Evolutionary conservation across 768 basidiomycete species (phyloP).

Genomic region (Collybia mongolica): DNA sequence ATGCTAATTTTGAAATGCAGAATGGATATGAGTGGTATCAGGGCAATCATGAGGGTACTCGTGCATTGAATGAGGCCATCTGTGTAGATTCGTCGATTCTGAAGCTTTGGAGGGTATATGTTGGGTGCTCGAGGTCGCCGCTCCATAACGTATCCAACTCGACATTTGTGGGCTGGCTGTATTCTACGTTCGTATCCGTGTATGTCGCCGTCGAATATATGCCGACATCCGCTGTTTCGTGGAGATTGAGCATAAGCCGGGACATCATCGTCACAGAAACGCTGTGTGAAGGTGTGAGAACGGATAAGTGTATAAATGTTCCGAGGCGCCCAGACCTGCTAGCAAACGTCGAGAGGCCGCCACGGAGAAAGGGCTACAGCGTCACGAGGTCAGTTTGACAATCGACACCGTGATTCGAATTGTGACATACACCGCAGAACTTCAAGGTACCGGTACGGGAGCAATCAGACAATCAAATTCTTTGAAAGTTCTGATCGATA

Average conservation of each 20-base stretch:
- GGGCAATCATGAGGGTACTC: no score
- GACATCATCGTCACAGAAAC: slow-evolving; percentile 53
- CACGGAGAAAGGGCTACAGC: slow-evolving; percentile 40
- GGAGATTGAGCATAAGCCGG: slow-evolving; percentile 55
- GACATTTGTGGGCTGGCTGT: slow-evolving; percentile 1
- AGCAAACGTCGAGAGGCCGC: slow-evolving; percentile 48
- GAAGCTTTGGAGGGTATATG: not conserved
- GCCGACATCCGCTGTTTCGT: slow-evolving; percentile 35
- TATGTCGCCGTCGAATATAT: slow-evolving; percentile 25
- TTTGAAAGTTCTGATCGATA: not conserved
- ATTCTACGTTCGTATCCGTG: slow-evolving; percentile 21
- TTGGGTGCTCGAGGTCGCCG: slow-evolving; percentile 5
- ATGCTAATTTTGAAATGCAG: no score
- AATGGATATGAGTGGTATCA: no score
- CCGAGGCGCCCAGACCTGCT: slow-evolving; percentile 36
- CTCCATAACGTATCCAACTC: slow-evolving; percentile 28
- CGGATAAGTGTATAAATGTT: not conserved
- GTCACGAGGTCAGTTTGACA: not conserved
- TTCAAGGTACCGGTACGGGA: slow-evolving; percentile 8
- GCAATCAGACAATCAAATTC: not conserved
- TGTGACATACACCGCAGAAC: slow-evolving; percentile 23
- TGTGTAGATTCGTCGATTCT: not conserved
- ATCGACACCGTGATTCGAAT: not conserved
- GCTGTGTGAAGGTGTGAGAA: slow-evolving; percentile 20
- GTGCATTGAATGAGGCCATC: no score